phyloP scores from a whole-genome alignment of 768 basidiomycete species.

The Russula lepida region DNA sequence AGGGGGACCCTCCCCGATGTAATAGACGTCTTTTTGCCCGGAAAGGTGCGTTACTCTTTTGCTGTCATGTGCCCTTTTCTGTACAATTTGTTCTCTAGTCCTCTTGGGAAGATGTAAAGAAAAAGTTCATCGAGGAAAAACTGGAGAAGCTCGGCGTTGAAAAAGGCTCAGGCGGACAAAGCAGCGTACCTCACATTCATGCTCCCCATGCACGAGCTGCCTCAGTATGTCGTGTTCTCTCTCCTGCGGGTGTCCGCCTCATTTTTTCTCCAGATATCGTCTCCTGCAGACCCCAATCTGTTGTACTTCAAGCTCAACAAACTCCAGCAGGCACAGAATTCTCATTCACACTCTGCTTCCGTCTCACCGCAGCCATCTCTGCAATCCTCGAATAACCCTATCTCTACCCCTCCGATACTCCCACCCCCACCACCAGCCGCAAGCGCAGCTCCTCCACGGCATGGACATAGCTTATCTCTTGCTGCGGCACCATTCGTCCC shows the following conservation, averaged over 20 bases:
- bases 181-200: conserved; percentile 49
- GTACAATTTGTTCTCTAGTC: conserved; percentile 33
- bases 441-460: conserved; percentile 44
- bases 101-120: conserved; percentile 68
- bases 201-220: conserved; percentile 77
- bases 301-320: conserved; percentile 79
- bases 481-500: conserved; percentile 46
- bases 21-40: conserved; percentile 77
- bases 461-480: conserved; percentile 69
- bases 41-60: conserved; percentile 45
- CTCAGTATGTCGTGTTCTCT: conserved; percentile 48
- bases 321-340: conserved; percentile 62
- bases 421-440: conserved; percentile 23
- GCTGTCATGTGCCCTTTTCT: background rate
- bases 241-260: conserved; percentile 12
- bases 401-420: conserved; percentile 42
- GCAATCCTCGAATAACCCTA: conserved; percentile 30
- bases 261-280: conserved; percentile 56
- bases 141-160: conserved; percentile 75
- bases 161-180: conserved; percentile 43
- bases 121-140: conserved; percentile 71
- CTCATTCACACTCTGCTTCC: conserved; percentile 45
- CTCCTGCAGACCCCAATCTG: conserved; percentile 80
- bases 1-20: conserved; percentile 50
- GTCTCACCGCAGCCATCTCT: conserved; percentile 54